Evolutionary conservation across 106 monocot genomes (phyloP), one percentile per base, ranked within the genome.

Genomic region (Dendrobium nobile): DNA sequence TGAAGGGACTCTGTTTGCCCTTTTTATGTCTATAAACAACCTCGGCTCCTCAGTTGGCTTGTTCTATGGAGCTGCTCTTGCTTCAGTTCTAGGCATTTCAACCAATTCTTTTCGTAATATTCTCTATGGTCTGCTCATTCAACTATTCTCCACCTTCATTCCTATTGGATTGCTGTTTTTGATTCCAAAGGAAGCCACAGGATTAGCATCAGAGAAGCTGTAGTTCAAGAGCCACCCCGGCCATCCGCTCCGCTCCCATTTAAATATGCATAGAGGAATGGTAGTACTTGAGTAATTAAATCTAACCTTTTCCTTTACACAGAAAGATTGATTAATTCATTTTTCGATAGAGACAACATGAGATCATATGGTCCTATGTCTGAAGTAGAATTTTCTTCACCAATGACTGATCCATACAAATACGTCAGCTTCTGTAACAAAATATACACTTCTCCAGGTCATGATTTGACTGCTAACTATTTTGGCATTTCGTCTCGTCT

Each of bases 11-110:
- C 88, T 94, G 18, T 94, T 94, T 84, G 94, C 94, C 28, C 86
- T 94, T 0, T 94, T 94, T 73, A 94, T 94, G 94, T 94, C 94
- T 37, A 90, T 94, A 82, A 88, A 91, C 78, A 94, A 94, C 45
- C 61, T 94, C 6, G 89, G 94, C 64, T 82, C 83, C 54, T 91
- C 89, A 18, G 33, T 94, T 24, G 85, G 94, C 4, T 94, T 91
- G 67, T 87, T 94, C 84, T 77, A 85, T 1, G 94, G 94, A 15
- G 91, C 91, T 81, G 91, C 86, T 74, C 80, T 94, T 20, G 89
- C 94, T 20, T 91, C 94, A 20, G 19, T 55, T 3, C 80, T 94
- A 24, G 80, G 87, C 26, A 90, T 94, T 77, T 90, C 94, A 24
- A 85, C 91, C 4, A 75, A 75, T 6, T 84, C 88, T 33, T 91